Evolutionary conservation across 306 rosid species (phyloP).

Genomic region (Elaeagnus macrophylla): DNA sequence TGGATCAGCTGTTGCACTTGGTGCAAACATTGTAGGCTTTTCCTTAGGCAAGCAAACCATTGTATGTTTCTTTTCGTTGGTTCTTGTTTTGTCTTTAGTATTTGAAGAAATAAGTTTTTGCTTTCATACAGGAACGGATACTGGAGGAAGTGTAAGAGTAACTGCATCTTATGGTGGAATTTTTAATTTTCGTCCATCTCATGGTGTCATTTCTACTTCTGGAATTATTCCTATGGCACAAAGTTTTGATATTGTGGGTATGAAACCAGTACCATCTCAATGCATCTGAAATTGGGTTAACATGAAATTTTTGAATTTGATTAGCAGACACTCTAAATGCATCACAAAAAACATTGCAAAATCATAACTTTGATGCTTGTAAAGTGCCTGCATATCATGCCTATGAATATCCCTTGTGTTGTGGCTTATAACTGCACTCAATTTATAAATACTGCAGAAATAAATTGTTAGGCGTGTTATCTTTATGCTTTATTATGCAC

Average conservation of each 20-base stretch:
- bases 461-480: too few relatives aligned
- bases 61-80: conserved; percentile 12
- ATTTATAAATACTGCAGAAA: too few relatives aligned
- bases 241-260: conserved; percentile 86
- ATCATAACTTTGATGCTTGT: too few relatives aligned
- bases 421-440: too few relatives aligned
- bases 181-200: conserved; percentile 88
- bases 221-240: conserved; percentile 88
- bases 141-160: conserved; percentile 90
- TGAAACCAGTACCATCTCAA: conserved; percentile 9
- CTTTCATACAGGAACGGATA: conserved; percentile 63
- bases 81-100: conserved; percentile 5
- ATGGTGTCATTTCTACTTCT: conserved; percentile 43
- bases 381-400: too few relatives aligned
- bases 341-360: too few relatives aligned
- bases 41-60: conserved; percentile 43
- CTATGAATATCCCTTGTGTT: too few relatives aligned
- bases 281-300: neutral
- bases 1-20: conserved; percentile 69
- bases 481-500: too few relatives aligned
- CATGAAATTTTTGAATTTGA: neutral
- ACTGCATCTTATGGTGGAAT: conserved; percentile 89
- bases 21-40: conserved; percentile 76
- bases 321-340: too few relatives aligned
- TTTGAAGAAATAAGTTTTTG: conserved; percentile 2